Evolutionary conservation across 176 grass and related monocot species (phyloP).

Genomic region (Hordeum marinum): DNA sequence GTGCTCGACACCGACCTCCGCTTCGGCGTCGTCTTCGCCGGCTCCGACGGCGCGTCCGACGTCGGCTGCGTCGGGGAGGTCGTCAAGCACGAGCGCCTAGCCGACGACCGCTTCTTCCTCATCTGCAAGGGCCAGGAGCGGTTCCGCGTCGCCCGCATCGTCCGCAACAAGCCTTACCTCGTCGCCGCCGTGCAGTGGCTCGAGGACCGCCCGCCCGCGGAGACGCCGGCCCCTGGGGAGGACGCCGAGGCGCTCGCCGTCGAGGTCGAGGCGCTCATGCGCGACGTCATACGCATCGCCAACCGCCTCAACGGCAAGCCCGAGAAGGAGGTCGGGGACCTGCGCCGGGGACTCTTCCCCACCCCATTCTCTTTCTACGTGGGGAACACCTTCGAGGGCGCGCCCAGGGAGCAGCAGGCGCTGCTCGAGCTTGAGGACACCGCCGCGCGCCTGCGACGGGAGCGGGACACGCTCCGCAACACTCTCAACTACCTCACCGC

Average conservation of each 20-base stretch:
- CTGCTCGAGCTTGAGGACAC: conserved; percentile 99
- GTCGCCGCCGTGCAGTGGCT: conserved; percentile 93
- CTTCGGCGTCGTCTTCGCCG: conserved; percentile 56
- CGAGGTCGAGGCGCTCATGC: conserved; percentile 85
- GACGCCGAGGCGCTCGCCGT: conserved; percentile 69
- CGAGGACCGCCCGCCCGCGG: conserved; percentile 85
- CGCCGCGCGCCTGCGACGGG: conserved; percentile 60
- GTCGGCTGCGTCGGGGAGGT: conserved; percentile 93
- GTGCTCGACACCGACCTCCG: conserved; percentile 88
- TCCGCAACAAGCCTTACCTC: conserved; percentile 85
- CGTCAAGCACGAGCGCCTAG: conserved; percentile 92
- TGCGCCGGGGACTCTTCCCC: conserved; percentile 74
- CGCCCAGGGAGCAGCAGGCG: conserved; percentile 89
- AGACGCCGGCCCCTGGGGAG: conserved; percentile 38
- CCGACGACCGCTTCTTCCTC: conserved; percentile 98
- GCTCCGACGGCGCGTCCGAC: conserved; percentile 45
- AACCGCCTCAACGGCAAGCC: conserved; percentile 89
- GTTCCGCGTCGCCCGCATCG: conserved; percentile 66
- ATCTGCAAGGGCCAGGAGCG: conserved; percentile 99
- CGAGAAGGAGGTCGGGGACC: conserved; percentile 76
- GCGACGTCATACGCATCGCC: conserved; percentile 94
- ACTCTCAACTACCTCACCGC: conserved; percentile 99
- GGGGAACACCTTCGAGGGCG: conserved; percentile 84
- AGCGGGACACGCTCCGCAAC: conserved; percentile 84
- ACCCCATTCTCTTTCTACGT: conserved; percentile 99